phyloP scores from a whole-genome alignment of 768 basidiomycete species.

The Suillus decipiens region DNA sequence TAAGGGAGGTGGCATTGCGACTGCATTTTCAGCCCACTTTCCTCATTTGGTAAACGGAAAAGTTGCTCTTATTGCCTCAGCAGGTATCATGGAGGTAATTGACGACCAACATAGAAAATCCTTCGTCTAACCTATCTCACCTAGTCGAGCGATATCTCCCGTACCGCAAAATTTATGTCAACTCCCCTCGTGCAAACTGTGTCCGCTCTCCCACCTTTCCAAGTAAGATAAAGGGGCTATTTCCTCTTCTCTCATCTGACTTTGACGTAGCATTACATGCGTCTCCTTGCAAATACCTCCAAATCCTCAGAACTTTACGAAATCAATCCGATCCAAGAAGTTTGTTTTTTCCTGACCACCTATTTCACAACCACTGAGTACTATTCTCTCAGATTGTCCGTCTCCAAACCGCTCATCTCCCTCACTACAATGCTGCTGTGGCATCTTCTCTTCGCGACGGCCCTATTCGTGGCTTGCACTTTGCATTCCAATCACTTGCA shows the following conservation, averaged over 20 bases:
- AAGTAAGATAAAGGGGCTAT: constrained; percentile 41
- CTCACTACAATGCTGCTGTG: constrained; percentile 74
- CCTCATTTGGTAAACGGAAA: constrained; percentile 69
- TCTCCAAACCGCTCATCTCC: constrained; percentile 75
- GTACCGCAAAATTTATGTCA: constrained; percentile 78
- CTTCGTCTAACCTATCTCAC: constrained; percentile 5
- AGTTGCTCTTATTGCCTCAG: constrained; percentile 66
- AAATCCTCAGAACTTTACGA: constrained; percentile 18
- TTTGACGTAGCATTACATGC: constrained; percentile 49
- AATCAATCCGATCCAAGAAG: constrained; percentile 46
- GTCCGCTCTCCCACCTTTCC: constrained; percentile 61
- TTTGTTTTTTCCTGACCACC: constrained; percentile 17
- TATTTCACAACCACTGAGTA: not conserved
- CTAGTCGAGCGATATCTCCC: constrained; percentile 65
- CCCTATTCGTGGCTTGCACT: constrained; percentile 62
- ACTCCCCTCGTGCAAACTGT: constrained; percentile 71
- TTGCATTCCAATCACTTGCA: constrained; percentile 53
- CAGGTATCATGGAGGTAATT: constrained; percentile 67
- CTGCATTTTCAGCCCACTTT: constrained; percentile 70
- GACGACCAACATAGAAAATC: not conserved
- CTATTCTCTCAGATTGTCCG: constrained; percentile 57
- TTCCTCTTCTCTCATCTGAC: not conserved
- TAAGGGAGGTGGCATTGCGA: constrained; percentile 74
- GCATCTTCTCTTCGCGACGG: constrained; percentile 75
- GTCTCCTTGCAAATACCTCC: constrained; percentile 45